These are phyloP conservation scores for Trichomonascaceae sp. DNA, from an alignment of 1,139 yeast species.

Conservation along the genomic window DNA sequence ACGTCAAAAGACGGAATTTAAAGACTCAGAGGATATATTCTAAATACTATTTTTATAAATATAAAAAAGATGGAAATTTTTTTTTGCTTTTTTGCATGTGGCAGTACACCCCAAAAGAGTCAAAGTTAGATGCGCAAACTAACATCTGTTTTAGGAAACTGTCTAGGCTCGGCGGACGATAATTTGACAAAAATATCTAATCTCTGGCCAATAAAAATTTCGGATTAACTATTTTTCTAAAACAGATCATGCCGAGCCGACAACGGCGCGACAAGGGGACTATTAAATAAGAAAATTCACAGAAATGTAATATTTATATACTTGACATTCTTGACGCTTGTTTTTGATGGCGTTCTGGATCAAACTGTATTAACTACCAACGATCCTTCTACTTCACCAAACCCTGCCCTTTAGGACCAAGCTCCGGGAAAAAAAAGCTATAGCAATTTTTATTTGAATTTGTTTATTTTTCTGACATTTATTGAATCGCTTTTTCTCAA, in stretches of 20 bases:
- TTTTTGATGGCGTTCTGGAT: neutral
- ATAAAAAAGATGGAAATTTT: neutral
- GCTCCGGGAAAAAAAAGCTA: neutral
- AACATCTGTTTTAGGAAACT: neutral
- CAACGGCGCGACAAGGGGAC: neutral
- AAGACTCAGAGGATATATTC: constrained; percentile 29
- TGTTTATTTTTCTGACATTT: neutral
- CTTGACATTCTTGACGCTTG: neutral
- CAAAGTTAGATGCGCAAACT: neutral
- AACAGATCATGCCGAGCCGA: neutral
- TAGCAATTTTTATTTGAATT: neutral
- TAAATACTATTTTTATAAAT: constrained; percentile 12
- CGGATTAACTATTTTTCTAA: neutral
- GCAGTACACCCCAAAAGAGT: neutral
- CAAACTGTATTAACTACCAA: neutral
- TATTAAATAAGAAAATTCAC: neutral
- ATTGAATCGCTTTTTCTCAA: neutral
- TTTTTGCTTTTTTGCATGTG: neutral
- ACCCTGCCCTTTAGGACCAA: neutral
- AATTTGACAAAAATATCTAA: constrained; percentile 4
- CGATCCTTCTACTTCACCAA: neutral
- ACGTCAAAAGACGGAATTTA: constrained; percentile 45
- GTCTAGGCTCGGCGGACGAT: neutral
- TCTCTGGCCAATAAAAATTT: constrained; percentile 8
- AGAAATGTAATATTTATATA: neutral